These are phyloP conservation scores for Phyllostachys edulis DNA, from an alignment of 176 grass and related monocot genomes.

Conservation along the genomic window DNA sequence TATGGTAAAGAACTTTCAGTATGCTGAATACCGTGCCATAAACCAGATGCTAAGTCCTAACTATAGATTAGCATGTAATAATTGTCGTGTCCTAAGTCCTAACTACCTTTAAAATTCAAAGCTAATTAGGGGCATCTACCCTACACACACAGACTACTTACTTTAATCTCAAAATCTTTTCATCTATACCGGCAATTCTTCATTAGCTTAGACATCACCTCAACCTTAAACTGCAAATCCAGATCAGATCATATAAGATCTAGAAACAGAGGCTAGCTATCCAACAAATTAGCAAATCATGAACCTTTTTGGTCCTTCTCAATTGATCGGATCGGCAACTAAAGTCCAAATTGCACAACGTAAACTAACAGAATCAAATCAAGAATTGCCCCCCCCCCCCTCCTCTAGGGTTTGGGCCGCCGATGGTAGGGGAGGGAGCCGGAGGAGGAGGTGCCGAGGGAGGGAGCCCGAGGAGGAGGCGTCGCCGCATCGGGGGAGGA, in stretches of 20 bases:
- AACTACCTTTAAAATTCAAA: neutral
- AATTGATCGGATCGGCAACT: neutral
- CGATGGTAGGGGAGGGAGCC: no score
- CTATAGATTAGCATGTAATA: neutral
- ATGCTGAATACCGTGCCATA: neutral
- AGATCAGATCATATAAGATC: slow-evolving; percentile 19
- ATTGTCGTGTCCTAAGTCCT: neutral
- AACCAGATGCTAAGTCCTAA: neutral
- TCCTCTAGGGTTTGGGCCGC: no score
- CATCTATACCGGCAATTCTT: neutral
- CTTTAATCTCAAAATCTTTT: neutral
- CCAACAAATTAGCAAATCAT: neutral
- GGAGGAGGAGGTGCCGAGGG: no score
- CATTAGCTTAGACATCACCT: neutral
- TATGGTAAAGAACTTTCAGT: neutral
- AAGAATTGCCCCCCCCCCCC: neutral
- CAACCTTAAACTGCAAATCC: neutral
- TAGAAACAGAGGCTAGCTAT: neutral
- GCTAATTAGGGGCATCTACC: neutral
- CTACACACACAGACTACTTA: neutral
- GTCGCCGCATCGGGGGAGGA: no score
- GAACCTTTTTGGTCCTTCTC: neutral
- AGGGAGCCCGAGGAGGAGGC: no score
- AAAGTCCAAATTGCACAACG: neutral
- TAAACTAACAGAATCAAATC: neutral